Evolutionary conservation across 208 protist species (phyloP), one percentile per base, ranked within the genome.

Genomic region (Trypanosoma melophagium): DNA sequence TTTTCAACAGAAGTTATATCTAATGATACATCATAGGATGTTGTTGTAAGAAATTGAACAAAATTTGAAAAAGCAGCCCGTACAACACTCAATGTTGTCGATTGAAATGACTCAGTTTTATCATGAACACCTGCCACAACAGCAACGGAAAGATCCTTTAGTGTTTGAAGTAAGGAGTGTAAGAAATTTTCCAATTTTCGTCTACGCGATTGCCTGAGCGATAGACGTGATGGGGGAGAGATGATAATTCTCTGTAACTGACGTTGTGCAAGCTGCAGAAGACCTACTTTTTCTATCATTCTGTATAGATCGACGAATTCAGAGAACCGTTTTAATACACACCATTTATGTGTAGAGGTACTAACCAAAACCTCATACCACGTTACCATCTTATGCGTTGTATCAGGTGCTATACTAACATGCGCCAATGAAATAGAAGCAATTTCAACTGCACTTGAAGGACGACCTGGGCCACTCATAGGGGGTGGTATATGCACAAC

Each of bases 291-390:
- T 35, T 63, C 38, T 25, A 74, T 51, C 19, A 31, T n/a, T 35
- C 16, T 28, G 38, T 47, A 41, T n/a, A 74, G 38, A 2, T 67
- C 35, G 19, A 61, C 5, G 44, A 74, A 74, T 55, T 74, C 69
- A n/a, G 69, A 74, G 40, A 74, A 74, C 8, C 69, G 69, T 55
- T 74, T 74, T 49, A 68, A 16, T 16, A 74, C 69, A 35, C 49
- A 45, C 69, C 69, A 74, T 40, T 67, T 50, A 25, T 74, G 69
- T 9, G 31, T 44, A 17, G 52, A 19, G 16, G 69, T 66, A 28
- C 40, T 21, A 10, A 74, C 56, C 2, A 68, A 31, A 8, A 74
- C 69, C 17, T 74, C 52, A 41, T 67, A 74, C 69, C 69, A 74
- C 21, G 38, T 42, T 47, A 74, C 69, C 49, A 17, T 58, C 45